A percentile compares a stretch with the other conserved stretches of the same genome.
phyloP scores from a whole-genome alignment of 257 asterid genomes.

The Knoxia roxburghii region DNA sequence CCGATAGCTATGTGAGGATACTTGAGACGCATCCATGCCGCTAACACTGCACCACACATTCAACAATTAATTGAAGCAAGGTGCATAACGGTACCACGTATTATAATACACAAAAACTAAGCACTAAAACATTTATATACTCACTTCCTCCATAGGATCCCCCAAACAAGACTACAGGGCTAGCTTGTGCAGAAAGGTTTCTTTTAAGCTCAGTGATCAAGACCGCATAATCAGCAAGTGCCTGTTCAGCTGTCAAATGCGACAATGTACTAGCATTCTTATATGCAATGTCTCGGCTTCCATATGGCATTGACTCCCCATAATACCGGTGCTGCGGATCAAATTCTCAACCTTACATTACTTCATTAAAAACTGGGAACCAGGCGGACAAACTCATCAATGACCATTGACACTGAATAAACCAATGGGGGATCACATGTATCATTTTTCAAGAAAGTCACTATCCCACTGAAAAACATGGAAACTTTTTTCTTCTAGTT shows the following conservation, averaged over 20 bases:
- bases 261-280: conserved; percentile 63
- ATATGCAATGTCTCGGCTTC: conserved; percentile 68
- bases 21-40: conserved; percentile 96
- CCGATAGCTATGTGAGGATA: conserved; percentile 95
- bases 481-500: too few relatives aligned
- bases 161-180: conserved; percentile 83
- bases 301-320: conserved; percentile 87
- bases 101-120: not conserved
- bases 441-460: not conserved
- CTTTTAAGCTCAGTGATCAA: conserved; percentile 72
- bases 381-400: not conserved
- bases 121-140: conserved; percentile 9
- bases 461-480: not conserved
- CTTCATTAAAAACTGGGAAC: not conserved
- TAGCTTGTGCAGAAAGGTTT: conserved; percentile 70
- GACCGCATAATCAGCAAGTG: conserved; percentile 83
- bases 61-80: not conserved
- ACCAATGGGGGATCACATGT: not conserved
- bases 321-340: conserved; percentile 84
- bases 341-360: conserved; percentile 10
- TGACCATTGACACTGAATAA: not conserved
- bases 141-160: conserved; percentile 99
- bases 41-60: conserved; percentile 62
- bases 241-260: conserved; percentile 81
- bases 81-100: not conserved